Evolutionary conservation across 352 stramenopile species (phyloP), one percentile per base, ranked within the genome.

Genomic region (Pythium sp.): DNA sequence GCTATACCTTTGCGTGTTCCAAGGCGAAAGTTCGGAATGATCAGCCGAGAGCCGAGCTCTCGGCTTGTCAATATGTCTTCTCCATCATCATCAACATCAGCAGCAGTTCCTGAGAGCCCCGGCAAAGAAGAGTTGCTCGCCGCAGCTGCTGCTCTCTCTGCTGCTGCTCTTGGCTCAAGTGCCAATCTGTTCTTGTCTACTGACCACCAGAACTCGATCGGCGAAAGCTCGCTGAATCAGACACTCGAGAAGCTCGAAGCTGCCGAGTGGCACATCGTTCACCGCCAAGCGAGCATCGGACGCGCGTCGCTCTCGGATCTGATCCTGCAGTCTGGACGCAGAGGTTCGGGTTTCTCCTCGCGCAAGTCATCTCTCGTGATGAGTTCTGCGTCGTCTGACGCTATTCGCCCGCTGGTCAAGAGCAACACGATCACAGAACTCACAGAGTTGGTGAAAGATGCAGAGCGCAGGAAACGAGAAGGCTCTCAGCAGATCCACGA

Each of bases 231-330:
- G 12, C 68, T 86, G 20, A 60, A 56, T 24, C 46, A 65, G 18
- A 76, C 74, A 15, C 65, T 87, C 28, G 57, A 81, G 58, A 75
- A 77, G 15, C 77, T 87, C 14, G 72, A 81, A 71, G 79, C 79
- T 0, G 79, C 75, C 2, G 79, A 84, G 62, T 84, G 79, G 79
- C 75, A 87, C 57, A 49, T 87, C 0, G 64, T 70, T 12, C 67
- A 87, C 36, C 72, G 79, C 3, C 68, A 72, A 7, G 69, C 74
- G 6, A 87, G 72, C 51, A 69, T 87, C 2, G 65, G 67, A 12
- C 62, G 47, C 5, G 62, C 68, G 0, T 60, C 72, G 14, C 61
- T 86, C 4, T 54, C 74, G 22, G 65, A 70, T 0, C 18, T 70
- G 2, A 46, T 81, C 8, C 60, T 60, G 30, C 64, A 65, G 34